phyloP scores from a whole-genome alignment of 2,329 filamentous ascomycete genomes.

The Aureobasidium pullulans region DNA sequence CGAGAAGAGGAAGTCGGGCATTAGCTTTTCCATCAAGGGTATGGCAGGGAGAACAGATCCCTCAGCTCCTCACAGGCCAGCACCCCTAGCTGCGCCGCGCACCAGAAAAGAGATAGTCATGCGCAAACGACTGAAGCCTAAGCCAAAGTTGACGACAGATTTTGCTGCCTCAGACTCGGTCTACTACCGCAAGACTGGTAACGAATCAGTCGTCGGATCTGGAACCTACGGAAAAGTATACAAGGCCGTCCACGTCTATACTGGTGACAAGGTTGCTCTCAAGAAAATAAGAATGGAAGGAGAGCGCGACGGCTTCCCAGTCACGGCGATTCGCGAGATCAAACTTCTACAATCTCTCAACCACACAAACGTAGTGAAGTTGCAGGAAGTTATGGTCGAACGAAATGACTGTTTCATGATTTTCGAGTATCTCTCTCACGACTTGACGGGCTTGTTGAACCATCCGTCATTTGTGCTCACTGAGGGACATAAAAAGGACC shows the following conservation, averaged over 20 bases:
- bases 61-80: constrained; percentile 29
- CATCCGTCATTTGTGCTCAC: constrained; percentile 87
- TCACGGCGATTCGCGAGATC: constrained; percentile 85
- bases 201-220: constrained; percentile 91
- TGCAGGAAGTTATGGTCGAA: constrained; percentile 95
- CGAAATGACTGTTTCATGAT: constrained; percentile 99
- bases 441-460: constrained; percentile 88
- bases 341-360: constrained; percentile 82
- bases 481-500: constrained; percentile 79
- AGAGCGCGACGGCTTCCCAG: constrained; percentile 82
- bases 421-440: constrained; percentile 95
- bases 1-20: constrained; percentile 47
- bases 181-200: constrained; percentile 92
- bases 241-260: constrained; percentile 90
- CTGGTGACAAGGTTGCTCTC: constrained; percentile 70
- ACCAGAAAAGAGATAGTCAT: constrained; percentile 51
- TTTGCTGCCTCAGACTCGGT: constrained; percentile 77
- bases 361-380: constrained; percentile 72
- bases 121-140: constrained; percentile 62
- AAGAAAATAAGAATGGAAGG: constrained; percentile 94
- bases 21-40: constrained; percentile 90
- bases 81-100: constrained; percentile 19
- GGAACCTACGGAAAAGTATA: constrained; percentile 95
- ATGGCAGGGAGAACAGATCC: constrained; percentile 18
- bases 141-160: constrained; percentile 63